Evolutionary conservation across 2,329 filamentous ascomycete species (phyloP).

Genomic region (Zymoseptoria ardabiliae): DNA sequence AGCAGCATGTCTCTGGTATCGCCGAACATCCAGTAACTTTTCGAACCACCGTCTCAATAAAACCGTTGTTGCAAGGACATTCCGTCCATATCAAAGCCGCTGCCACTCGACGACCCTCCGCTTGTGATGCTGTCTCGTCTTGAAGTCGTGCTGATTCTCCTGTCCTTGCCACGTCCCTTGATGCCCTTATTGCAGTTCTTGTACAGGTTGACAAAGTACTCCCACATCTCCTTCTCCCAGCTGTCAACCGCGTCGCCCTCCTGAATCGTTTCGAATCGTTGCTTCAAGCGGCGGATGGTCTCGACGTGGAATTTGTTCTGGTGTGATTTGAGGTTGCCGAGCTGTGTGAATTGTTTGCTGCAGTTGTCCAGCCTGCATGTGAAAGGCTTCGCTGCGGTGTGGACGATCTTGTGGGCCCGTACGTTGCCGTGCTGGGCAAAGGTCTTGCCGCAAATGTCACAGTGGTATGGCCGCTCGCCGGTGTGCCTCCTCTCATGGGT

Average conservation of each 20-base stretch:
- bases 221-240: constrained; percentile 69
- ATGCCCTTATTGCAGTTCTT: constrained; percentile 98
- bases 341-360: constrained; percentile 79
- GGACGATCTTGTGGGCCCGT: constrained; percentile 73
- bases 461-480: constrained; percentile 76
- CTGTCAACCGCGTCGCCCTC: constrained; percentile 57
- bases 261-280: constrained; percentile 59
- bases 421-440: constrained; percentile 86
- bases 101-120: background rate
- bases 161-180: constrained; percentile 85
- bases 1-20: background rate
- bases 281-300: constrained; percentile 62
- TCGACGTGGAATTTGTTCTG: constrained; percentile 86
- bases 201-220: constrained; percentile 82
- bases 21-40: background rate
- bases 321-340: constrained; percentile 91
- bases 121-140: constrained; percentile 19
- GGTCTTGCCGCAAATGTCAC: constrained; percentile 68
- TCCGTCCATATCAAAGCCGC: background rate
- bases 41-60: background rate
- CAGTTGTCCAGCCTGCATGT: constrained; percentile 76
- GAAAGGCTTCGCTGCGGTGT: constrained; percentile 70
- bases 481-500: constrained; percentile 84
- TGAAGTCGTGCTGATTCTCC: constrained; percentile 48
- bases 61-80: background rate